Evolutionary conservation across 108 stramenopile genomes (phyloP).

Genomic region (Nitzschia sp.): DNA sequence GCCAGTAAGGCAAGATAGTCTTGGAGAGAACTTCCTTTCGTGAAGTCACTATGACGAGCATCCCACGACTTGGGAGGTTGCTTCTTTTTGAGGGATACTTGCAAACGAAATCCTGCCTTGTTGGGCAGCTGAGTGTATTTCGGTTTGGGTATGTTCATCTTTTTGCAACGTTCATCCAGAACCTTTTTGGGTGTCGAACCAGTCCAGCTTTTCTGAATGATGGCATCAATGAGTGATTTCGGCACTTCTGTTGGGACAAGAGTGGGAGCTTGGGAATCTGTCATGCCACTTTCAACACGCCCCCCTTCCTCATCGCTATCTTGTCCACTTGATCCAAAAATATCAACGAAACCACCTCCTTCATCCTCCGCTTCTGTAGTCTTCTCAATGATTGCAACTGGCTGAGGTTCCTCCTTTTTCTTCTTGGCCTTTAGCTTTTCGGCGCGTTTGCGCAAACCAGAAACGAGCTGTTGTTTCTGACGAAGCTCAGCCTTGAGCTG

Average conservation of each 20-base stretch:
- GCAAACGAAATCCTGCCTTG: conserved; percentile 35
- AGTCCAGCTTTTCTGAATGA: conserved; percentile 70
- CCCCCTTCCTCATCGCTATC: conserved; percentile 14
- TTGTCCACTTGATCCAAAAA: background rate
- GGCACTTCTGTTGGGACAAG: background rate
- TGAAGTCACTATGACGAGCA: conserved; percentile 10
- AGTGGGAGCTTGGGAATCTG: background rate
- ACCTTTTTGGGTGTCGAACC: conserved; percentile 64
- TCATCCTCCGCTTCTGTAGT: conserved; percentile 27
- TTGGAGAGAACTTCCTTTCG: conserved; percentile 26
- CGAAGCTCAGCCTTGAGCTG: conserved; percentile 50
- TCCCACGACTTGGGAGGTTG: conserved; percentile 1
- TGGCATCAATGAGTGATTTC: conserved; percentile 14
- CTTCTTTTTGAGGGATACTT: conserved; percentile 14
- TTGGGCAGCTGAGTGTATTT: conserved; percentile 41
- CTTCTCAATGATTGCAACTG: background rate
- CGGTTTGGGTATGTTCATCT: conserved; percentile 51
- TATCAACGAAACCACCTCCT: conserved; percentile 11
- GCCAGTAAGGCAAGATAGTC: conserved; percentile 61
- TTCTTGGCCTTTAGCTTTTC: conserved; percentile 39
- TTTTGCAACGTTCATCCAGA: conserved; percentile 57
- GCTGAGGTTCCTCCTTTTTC: conserved; percentile 20
- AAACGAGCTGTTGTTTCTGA: conserved; percentile 41
- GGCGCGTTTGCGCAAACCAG: conserved; percentile 38
- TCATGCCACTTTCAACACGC: background rate